Percentiles rank a stretch among this genome's conserved stretches.
Evolutionary conservation across 768 basidiomycete species (phyloP).

Genomic region (Mycena galericulata): DNA sequence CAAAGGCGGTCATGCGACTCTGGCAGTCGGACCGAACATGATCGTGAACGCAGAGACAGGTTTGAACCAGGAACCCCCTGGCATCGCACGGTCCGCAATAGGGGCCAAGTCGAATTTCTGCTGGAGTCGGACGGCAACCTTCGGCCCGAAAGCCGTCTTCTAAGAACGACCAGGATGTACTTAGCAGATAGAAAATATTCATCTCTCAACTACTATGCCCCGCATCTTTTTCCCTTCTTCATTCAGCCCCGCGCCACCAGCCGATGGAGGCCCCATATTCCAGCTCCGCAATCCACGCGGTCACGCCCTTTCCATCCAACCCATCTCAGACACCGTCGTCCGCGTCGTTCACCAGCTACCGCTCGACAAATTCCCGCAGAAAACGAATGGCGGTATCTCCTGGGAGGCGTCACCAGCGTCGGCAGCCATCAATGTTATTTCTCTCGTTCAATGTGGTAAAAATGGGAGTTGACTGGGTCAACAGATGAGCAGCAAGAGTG

Average conservation of each 20-base stretch:
- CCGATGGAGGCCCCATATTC: slow-evolving; percentile 7
- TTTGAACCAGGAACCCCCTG: too few relatives aligned
- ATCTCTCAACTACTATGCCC: slow-evolving; percentile 19
- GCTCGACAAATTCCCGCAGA: slow-evolving; percentile 30
- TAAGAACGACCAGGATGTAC: too few relatives aligned
- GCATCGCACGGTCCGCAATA: too few relatives aligned
- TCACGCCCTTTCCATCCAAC: slow-evolving; percentile 28
- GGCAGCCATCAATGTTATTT: slow-evolving; percentile 2
- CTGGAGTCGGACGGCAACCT: too few relatives aligned
- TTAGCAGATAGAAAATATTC: neutral
- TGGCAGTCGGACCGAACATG: too few relatives aligned
- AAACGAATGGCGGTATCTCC: slow-evolving; percentile 24
- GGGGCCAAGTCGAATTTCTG: too few relatives aligned
- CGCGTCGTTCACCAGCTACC: slow-evolving; percentile 35
- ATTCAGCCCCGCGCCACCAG: slow-evolving; percentile 2
- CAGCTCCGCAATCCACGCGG: slow-evolving; percentile 30
- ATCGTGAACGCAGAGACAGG: too few relatives aligned
- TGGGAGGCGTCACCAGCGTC: slow-evolving; percentile 22
- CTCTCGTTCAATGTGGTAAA: neutral
- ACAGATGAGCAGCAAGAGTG: slow-evolving; percentile 11
- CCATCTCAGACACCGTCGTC: slow-evolving; percentile 32
- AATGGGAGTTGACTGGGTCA: neutral
- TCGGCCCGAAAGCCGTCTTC: too few relatives aligned
- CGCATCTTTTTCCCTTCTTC: slow-evolving; percentile 27
- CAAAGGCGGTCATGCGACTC: too few relatives aligned